phyloP scores from a whole-genome alignment of 352 stramenopile species.

The Pythium angustatum region DNA sequence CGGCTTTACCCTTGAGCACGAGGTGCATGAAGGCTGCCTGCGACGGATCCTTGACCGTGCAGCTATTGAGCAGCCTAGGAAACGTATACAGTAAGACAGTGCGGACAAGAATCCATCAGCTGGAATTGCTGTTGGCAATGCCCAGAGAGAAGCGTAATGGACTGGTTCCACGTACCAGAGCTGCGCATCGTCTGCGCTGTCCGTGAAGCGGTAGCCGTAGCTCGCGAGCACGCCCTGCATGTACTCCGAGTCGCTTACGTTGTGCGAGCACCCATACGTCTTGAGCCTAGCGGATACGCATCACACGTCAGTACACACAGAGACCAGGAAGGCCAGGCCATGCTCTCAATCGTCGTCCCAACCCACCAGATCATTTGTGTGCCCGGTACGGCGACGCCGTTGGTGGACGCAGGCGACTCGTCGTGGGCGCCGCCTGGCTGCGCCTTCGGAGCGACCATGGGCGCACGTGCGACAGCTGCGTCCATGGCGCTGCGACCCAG shows the following conservation, averaged over 20 bases:
- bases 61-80: slow-evolving; percentile 87
- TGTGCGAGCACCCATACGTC: slow-evolving; percentile 93
- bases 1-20: slow-evolving; percentile 72
- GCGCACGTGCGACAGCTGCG: slow-evolving; percentile 35
- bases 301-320: no score
- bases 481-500: slow-evolving; percentile 51
- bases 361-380: slow-evolving; percentile 74
- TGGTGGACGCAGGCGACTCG: slow-evolving; percentile 20
- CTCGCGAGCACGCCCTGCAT: slow-evolving; percentile 90
- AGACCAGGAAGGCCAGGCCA: background rate
- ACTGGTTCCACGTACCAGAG: slow-evolving; percentile 80
- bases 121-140: no score
- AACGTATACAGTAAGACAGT: background rate
- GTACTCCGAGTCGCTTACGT: slow-evolving; percentile 93
- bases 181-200: slow-evolving; percentile 73
- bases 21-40: slow-evolving; percentile 90
- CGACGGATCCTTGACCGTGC: slow-evolving; percentile 93
- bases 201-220: slow-evolving; percentile 89
- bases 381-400: slow-evolving; percentile 45
- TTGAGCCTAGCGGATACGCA: slow-evolving; percentile 50
- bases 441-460: slow-evolving; percentile 69
- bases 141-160: no score
- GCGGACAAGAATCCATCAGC: no score
- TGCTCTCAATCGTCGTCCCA: no score
- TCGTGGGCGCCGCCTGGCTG: slow-evolving; percentile 7